phyloP scores from a whole-genome alignment of 2,329 filamentous ascomycete genomes.

The Myrmaecium sp. region DNA sequence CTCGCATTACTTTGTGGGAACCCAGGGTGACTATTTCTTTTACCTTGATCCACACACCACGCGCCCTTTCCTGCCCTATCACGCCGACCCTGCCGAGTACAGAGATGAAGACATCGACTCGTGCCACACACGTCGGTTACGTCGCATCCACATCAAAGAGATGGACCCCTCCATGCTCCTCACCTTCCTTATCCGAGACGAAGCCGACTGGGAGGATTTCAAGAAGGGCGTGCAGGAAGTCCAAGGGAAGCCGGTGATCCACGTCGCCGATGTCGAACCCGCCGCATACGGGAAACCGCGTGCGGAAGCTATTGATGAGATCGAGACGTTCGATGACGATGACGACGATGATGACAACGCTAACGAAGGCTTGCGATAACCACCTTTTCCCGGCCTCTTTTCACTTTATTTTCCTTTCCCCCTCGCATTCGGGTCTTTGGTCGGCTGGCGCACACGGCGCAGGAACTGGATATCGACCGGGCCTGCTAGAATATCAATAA shows the following conservation, averaged over 20 bases:
- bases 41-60: slow-evolving; percentile 92
- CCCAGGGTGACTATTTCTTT: slow-evolving; percentile 65
- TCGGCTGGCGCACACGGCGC: too few relatives aligned
- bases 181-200: slow-evolving; percentile 70
- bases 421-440: too few relatives aligned
- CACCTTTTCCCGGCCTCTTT: too few relatives aligned
- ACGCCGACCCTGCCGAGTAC: slow-evolving; percentile 39
- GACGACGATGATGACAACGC: slow-evolving; percentile 24
- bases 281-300: slow-evolving; percentile 38
- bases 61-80: slow-evolving; percentile 54
- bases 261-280: slow-evolving; percentile 58
- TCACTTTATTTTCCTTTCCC: too few relatives aligned
- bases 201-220: slow-evolving; percentile 75
- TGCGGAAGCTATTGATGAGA: slow-evolving; percentile 67
- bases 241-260: slow-evolving; percentile 63
- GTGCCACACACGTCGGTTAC: slow-evolving; percentile 74
- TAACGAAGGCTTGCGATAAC: slow-evolving; percentile 5
- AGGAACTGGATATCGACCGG: too few relatives aligned
- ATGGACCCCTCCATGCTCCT: slow-evolving; percentile 99
- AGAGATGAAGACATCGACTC: slow-evolving; percentile 58
- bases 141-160: slow-evolving; percentile 68
- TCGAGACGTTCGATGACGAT: slow-evolving; percentile 72
- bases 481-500: too few relatives aligned
- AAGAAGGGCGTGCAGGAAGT: slow-evolving; percentile 56
- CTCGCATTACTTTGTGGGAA: slow-evolving; percentile 61